Base-by-base conservation (phyloP, 768 basidiomycete species). In the Tephrocybe sp. region DNA sequence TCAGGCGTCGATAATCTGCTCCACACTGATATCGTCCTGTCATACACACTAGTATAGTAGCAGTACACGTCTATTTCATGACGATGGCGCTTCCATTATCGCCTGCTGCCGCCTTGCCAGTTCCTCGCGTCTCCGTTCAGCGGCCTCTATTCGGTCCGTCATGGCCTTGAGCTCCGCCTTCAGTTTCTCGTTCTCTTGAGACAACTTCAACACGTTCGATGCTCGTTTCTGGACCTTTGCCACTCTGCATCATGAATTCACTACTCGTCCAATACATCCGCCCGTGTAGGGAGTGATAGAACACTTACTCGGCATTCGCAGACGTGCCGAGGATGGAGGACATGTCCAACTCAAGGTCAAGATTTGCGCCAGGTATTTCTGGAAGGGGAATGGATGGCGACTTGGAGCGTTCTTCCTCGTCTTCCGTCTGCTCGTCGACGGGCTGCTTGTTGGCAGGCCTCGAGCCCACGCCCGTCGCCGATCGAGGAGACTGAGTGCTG, bases 161-260 rank as follows among this genome's bases (percentile, higher is more conserved):
- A 91, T 86, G 42, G 82, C 86, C 61, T 75, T 82, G 60, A 92
- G 76, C 67, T 89, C 83, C 42, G 78, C 84, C 67, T 86, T 83
- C 52, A 92, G 71, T 65, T 83, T 86, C 65, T 87, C 85, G 64
- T 90, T 86, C 74, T 92, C 89, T 69, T 86, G 76, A 18, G 85
- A 76, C 28, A 92, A 73, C 61, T 86, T 88, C 61, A 87, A 64
- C 51, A 91, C 86, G 65, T 86, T 89, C 59, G 84, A 87, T 34
- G 82, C 83, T 53, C 89, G 82, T 68, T 89, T 90, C 63, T 87
- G 72, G 24, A 79, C 69, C 65, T 77, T 78, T 47, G 70, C 73
- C 39, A 70, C 61, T 58, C 78, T 79, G 63, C 48, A 40, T 55
- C 47, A 50, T 52, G 57, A 45, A 55, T 64, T 54, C 54, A 57